A percentile compares a stretch with the other conserved stretches of the same genome.
phyloP scores from a whole-genome alignment of 2,329 filamentous ascomycete genomes.

The Xylariaceae sp. region DNA sequence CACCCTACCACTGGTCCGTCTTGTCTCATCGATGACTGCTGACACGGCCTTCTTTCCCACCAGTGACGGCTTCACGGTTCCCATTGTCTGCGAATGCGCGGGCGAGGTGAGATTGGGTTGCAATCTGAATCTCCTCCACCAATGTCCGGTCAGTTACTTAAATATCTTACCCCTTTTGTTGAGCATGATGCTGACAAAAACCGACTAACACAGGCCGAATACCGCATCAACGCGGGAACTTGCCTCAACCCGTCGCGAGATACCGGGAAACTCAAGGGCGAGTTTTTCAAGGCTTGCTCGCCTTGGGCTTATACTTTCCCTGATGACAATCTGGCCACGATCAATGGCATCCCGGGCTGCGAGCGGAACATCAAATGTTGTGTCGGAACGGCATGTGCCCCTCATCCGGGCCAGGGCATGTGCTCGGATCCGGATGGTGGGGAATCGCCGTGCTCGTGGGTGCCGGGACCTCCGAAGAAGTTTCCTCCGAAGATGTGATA shows the following conservation, averaged over 20 bases:
- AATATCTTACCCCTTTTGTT: neutral
- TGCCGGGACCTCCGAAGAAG: neutral
- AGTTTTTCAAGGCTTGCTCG: constrained; percentile 20
- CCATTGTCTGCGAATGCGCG: constrained; percentile 23
- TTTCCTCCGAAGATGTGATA: neutral
- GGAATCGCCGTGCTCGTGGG: constrained; percentile 5
- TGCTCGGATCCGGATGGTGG: constrained; percentile 14
- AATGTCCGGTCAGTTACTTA: constrained; percentile 21
- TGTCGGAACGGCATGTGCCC: constrained; percentile 22
- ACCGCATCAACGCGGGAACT: constrained; percentile 15
- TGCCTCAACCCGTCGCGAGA: constrained; percentile 23
- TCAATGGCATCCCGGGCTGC: constrained; percentile 20
- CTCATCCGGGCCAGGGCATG: constrained; percentile 19
- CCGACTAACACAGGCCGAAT: constrained; percentile 9
- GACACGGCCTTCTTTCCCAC: neutral
- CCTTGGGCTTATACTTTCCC: constrained; percentile 24
- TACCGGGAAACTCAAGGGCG: neutral
- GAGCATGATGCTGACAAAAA: neutral
- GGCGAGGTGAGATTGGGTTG: constrained; percentile 18
- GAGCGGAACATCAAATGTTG: constrained; percentile 19
- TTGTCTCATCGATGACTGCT: neutral
- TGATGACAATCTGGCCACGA: constrained; percentile 18
- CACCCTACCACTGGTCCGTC: neutral
- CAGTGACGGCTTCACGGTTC: constrained; percentile 26
- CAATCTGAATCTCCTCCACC: constrained; percentile 21